Conservation (phyloP, 2,329 filamentous ascomycete genomes). For the Ophiostoma australiae region DNA sequence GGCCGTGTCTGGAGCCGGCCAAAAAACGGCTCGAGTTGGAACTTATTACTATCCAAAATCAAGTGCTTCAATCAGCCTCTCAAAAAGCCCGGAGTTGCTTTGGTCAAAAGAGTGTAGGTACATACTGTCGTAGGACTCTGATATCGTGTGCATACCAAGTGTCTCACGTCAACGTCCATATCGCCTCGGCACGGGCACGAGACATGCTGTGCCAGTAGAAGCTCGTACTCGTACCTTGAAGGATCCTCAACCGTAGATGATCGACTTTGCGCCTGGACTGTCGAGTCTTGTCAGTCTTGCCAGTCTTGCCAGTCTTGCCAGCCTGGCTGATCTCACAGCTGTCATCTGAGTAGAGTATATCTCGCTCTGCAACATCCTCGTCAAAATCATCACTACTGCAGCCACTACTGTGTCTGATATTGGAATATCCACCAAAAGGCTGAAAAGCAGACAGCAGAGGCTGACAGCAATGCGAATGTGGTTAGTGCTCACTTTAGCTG, state of each 20-base stretch:
- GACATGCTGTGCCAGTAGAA: not conserved
- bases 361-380: not conserved
- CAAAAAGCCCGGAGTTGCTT: not conserved
- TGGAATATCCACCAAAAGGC: not conserved
- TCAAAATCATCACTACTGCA: not conserved
- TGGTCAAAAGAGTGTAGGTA: not conserved
- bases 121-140: not conserved
- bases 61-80: not conserved
- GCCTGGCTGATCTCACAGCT: not conserved
- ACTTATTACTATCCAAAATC: not conserved
- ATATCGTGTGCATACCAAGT: not conserved
- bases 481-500: conserved; percentile 28
- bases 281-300: not conserved
- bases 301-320: not conserved
- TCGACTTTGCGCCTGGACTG: not conserved
- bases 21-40: not conserved
- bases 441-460: conserved; percentile 3
- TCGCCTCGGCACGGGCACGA: not conserved
- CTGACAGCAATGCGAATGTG: conserved; percentile 40
- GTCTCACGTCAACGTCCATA: not conserved
- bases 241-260: not conserved
- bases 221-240: not conserved
- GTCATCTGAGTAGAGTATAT: not conserved
- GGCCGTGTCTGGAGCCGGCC: not conserved
- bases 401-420: not conserved